A percentile compares a stretch with the other conserved stretches of the same genome.
Evolutionary conservation across 495 filamentous ascomycete genomes (phyloP).

Genomic region (Neurospora sp.): DNA sequence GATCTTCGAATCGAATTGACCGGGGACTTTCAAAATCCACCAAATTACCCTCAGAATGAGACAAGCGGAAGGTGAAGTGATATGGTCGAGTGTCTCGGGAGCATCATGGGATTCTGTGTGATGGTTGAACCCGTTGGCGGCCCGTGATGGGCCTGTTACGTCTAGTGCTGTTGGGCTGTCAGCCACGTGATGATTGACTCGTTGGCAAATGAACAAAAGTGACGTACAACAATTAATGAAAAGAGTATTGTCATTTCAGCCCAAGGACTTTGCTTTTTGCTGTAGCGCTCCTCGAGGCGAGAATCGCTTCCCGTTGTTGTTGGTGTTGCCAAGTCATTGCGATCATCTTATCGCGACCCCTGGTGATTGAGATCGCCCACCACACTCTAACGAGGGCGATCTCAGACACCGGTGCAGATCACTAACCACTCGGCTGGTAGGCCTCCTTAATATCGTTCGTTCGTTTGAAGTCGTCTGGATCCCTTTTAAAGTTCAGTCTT

Average conservation of each 20-base stretch:
- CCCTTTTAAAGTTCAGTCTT: not conserved
- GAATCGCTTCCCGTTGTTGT: not conserved
- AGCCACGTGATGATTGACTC: not conserved
- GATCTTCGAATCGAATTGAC: not conserved
- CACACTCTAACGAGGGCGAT: no score
- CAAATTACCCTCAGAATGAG: not conserved
- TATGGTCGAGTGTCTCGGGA: not conserved
- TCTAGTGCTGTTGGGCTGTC: not conserved
- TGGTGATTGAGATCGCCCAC: not conserved
- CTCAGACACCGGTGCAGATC: not conserved
- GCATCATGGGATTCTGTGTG: not conserved
- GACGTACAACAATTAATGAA: not conserved
- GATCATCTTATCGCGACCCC: not conserved
- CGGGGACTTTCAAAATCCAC: not conserved
- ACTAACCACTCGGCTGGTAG: not conserved
- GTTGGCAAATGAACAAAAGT: not conserved
- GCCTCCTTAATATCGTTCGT: not conserved
- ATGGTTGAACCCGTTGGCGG: not conserved
- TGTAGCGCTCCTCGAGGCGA: not conserved
- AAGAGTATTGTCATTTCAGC: not conserved
- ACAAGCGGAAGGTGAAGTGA: not conserved
- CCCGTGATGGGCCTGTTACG: not conserved
- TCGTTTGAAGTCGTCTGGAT: not conserved
- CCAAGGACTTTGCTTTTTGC: not conserved
- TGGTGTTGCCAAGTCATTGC: not conserved